Evolutionary conservation across 2,329 filamentous ascomycete species (phyloP), one percentile per base, ranked within the genome.

Genomic region (Beauveria asiatica): DNA sequence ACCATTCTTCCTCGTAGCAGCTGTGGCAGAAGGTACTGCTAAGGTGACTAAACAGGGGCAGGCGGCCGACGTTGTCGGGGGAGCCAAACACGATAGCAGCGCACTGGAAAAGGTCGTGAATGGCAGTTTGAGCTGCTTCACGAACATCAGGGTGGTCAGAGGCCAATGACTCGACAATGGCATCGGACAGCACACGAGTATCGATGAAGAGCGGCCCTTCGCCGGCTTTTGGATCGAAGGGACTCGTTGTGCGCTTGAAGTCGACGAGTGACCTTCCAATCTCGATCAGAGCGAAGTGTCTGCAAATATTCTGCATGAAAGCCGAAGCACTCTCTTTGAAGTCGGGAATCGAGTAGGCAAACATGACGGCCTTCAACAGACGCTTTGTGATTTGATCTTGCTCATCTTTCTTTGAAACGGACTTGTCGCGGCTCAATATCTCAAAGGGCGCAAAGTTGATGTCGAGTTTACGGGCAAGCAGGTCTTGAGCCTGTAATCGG

Each of bases 1-100:
- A 99, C 94, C 95, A 99, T 68, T 99, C 94, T 71, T 99, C 93
- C 67, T 94, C 92, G 67, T 97, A 92, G 72, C 94, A 99, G 65
- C 90, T 92, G 71, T 99, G 94, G 67, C 90, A 94, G 71, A 97
- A 96, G 0, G 86, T 87, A 62, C 85, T 88, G 44, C 88, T 87
- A 6, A 99, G 79, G 67, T 93, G 87, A 61, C 81, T 82, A 75
- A 99, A 99, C 73, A 99, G 90, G 0, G 88, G 85, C 9, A 99
- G 80, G 60, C 85, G 86, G 39, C 89, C 84, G 37, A 92, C 86
- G 57, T 88, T 83, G 23, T 81, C 82, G 44, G 86, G 78, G 1
- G 84, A 85, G 3, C 92, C 92, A 65, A 97, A 91, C 39, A 99
- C 90, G 8, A 84, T 86, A 23, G 80, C 80, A 2, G 90, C 85